A percentile compares a stretch with the other conserved stretches of the same genome.
Conservation (phyloP, 1,284 basidiomycete genomes). For the Filobasidium uniguttulatum region DNA sequence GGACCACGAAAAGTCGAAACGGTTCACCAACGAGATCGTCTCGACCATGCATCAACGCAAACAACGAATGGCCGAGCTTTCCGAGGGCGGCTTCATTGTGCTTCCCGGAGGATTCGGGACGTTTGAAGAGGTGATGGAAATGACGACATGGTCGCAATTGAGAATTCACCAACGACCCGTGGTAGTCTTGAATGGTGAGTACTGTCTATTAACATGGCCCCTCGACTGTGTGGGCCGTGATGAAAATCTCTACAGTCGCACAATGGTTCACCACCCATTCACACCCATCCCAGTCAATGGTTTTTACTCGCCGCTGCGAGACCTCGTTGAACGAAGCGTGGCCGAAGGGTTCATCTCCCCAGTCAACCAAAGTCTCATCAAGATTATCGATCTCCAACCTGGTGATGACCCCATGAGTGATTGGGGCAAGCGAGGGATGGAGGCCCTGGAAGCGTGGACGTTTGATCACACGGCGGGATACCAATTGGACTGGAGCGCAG, state of each 20-base stretch:
- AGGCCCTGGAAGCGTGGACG: conserved; percentile 53
- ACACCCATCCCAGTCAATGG: conserved; percentile 42
- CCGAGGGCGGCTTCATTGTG: conserved; percentile 60
- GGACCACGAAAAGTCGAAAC: too few relatives aligned
- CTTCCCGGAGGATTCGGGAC: conserved; percentile 86
- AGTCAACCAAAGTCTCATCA: conserved; percentile 47
- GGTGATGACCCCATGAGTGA: conserved; percentile 41
- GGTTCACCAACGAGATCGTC: conserved; percentile 43
- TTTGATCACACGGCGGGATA: conserved; percentile 20
- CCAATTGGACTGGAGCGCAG: conserved; percentile 9
- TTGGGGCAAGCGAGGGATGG: conserved; percentile 60
- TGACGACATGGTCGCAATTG: conserved; percentile 66
- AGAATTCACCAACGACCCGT: conserved; percentile 72
- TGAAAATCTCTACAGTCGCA: background rate
- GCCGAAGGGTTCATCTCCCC: conserved; percentile 60
- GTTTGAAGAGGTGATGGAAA: conserved; percentile 84
- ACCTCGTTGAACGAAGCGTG: conserved; percentile 53
- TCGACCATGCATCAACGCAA: conserved; percentile 79
- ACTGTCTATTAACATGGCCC: too few relatives aligned
- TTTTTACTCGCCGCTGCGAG: conserved; percentile 65
- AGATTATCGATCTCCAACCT: conserved; percentile 58
- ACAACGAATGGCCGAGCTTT: conserved; percentile 66
- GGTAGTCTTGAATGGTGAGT: conserved; percentile 53
- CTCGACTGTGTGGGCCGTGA: background rate
- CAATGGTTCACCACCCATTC: background rate